Conservation (phyloP, 495 filamentous ascomycete species). For the Lasiosphaeris hirsuta region DNA sequence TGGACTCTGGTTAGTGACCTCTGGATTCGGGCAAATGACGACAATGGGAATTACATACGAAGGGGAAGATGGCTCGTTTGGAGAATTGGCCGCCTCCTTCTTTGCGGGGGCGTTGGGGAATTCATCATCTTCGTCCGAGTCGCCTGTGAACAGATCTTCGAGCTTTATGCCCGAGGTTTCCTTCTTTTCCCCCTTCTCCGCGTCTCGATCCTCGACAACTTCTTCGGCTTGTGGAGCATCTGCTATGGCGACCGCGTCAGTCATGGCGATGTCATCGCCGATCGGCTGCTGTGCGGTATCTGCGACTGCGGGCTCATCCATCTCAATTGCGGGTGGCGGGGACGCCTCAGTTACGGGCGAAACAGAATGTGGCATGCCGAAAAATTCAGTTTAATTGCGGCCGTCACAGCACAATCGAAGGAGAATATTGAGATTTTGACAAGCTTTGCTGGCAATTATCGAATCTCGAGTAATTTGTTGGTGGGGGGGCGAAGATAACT, state of each 20-base stretch:
- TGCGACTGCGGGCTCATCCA: conserved; percentile 11
- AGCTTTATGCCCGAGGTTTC: conserved; percentile 57
- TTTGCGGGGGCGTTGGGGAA: conserved; percentile 48
- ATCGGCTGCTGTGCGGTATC: not conserved
- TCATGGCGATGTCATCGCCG: conserved; percentile 22
- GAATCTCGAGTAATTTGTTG: not conserved
- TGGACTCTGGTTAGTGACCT: conserved; percentile 14
- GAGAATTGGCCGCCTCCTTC: conserved; percentile 26
- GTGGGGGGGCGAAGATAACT: not conserved
- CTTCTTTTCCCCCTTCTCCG: conserved; percentile 10
- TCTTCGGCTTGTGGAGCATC: not conserved
- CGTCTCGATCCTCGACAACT: too few species aligned
- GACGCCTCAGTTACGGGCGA: not conserved
- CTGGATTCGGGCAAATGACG: not conserved
- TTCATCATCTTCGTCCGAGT: conserved; percentile 75
- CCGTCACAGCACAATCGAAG: too few species aligned
- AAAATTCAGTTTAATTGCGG: not conserved
- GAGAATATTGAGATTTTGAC: too few species aligned
- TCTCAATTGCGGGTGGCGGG: not conserved
- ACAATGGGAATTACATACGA: conserved; percentile 21
- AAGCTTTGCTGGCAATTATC: not conserved
- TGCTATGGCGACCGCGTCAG: conserved; percentile 5
- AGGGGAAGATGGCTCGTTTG: conserved; percentile 30
- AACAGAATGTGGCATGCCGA: not conserved
- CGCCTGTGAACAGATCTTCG: conserved; percentile 76